Evolutionary conservation across 2,329 filamentous ascomycete genomes (phyloP).

Genomic region (Ophiosphaerella herpotricha): DNA sequence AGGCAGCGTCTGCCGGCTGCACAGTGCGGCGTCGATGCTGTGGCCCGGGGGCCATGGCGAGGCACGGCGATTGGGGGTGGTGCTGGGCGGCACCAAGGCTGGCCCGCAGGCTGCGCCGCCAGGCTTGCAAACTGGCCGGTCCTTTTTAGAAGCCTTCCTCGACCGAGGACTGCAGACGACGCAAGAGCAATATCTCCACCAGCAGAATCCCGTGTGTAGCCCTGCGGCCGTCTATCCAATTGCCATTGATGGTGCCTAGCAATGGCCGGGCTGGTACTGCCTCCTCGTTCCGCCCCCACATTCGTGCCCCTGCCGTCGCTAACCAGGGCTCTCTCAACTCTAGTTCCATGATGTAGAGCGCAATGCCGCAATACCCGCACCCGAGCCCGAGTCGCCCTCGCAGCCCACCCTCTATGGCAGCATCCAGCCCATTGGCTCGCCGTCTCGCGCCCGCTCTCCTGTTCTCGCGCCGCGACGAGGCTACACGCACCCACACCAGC

Average conservation of each 20-base stretch:
- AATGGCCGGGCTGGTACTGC: conserved; percentile 23
- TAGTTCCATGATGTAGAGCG: conserved; percentile 6
- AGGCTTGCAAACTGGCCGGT: too few relatives aligned
- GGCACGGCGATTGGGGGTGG: neutral
- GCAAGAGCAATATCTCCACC: neutral
- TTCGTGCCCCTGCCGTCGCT: conserved; percentile 1
- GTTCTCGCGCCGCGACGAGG: conserved; percentile 7
- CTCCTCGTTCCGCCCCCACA: neutral
- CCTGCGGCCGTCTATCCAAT: neutral
- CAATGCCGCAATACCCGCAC: conserved; percentile 2
- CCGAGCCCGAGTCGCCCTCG: conserved; percentile 1
- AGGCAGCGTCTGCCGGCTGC: too few relatives aligned
- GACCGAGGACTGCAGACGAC: neutral
- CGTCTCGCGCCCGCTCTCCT: conserved; percentile 15
- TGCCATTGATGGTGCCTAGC: conserved; percentile 6
- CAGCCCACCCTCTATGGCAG: conserved; percentile 18
- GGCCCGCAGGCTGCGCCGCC: neutral
- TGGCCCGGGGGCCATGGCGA: too few relatives aligned
- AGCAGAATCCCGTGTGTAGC: neutral
- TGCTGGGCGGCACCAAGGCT: neutral
- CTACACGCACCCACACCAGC: conserved; percentile 18
- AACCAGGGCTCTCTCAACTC: conserved; percentile 6
- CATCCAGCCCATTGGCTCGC: conserved; percentile 2
- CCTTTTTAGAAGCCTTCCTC: too few relatives aligned
- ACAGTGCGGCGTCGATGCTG: too few relatives aligned